Conservation (phyloP, 257 asterid genomes). For the Ajuga chamaepitys region DNA sequence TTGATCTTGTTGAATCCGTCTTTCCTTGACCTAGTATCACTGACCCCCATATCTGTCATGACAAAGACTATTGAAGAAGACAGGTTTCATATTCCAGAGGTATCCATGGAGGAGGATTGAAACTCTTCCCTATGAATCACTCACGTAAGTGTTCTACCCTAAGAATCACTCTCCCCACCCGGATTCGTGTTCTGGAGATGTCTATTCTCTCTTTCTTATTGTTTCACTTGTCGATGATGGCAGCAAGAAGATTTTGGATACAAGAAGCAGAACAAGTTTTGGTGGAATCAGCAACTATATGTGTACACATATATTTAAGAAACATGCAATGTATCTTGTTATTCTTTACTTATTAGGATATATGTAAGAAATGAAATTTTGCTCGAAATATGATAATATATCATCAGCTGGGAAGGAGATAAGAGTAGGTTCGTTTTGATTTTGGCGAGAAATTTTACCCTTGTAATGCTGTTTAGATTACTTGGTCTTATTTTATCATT, state of each 20-base stretch:
- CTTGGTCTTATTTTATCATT: too few species aligned
- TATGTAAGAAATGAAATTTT: not conserved
- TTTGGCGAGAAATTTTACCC: too few species aligned
- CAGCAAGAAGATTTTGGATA: not conserved
- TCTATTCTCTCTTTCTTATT: not conserved
- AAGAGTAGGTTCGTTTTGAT: too few species aligned
- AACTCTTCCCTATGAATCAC: not conserved
- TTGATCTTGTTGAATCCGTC: not conserved
- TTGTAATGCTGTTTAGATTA: too few species aligned
- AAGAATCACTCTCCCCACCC: not conserved
- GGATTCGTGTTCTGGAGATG: not conserved
- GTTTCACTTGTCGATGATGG: not conserved
- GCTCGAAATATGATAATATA: too few species aligned
- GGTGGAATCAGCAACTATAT: not conserved
- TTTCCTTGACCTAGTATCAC: conserved; percentile 52
- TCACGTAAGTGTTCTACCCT: conserved; percentile 2
- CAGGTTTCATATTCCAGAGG: conserved; percentile 83
- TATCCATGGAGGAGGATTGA: conserved; percentile 93
- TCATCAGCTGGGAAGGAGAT: too few species aligned
- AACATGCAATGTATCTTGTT: not conserved
- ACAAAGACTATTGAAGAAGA: conserved; percentile 73
- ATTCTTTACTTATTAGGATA: too few species aligned
- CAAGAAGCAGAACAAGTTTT: not conserved
- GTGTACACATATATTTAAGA: too few species aligned
- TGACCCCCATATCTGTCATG: conserved; percentile 52